A percentile compares a stretch with the other conserved stretches of the same genome.
Evolutionary conservation across 2,329 filamentous ascomycete genomes (phyloP).

Genomic region (Neofusicoccum cordaticola): DNA sequence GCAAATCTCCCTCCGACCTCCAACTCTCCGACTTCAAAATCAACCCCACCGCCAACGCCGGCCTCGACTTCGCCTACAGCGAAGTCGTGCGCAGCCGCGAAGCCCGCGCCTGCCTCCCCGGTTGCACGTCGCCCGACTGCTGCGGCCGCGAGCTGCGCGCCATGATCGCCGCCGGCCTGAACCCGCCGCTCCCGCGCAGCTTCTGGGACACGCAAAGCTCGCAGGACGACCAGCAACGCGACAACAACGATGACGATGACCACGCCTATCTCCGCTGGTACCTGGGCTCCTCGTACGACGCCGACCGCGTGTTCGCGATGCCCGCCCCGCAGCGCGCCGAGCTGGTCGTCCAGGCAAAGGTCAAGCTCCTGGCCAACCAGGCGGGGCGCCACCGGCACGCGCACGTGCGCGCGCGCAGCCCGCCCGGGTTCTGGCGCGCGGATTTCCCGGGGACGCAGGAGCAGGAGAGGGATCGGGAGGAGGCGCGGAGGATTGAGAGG

Average conservation of each 20-base stretch:
- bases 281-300: constrained; percentile 45
- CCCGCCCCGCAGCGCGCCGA: constrained; percentile 59
- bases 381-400: constrained; percentile 75
- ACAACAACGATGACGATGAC: constrained; percentile 29
- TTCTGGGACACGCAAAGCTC: background rate
- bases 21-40: constrained; percentile 74
- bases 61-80: constrained; percentile 68
- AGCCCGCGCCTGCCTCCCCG: constrained; percentile 67
- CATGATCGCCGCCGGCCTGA: constrained; percentile 51
- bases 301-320: constrained; percentile 47
- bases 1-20: constrained; percentile 57
- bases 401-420: constrained; percentile 68
- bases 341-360: constrained; percentile 72
- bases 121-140: constrained; percentile 73
- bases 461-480: constrained; percentile 60
- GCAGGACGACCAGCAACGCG: background rate
- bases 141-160: constrained; percentile 69
- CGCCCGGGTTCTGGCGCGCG: constrained; percentile 85
- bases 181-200: background rate
- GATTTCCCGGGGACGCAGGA: constrained; percentile 92
- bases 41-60: constrained; percentile 70
- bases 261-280: constrained; percentile 52
- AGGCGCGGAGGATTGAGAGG: constrained; percentile 62
- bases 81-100: constrained; percentile 71
- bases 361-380: constrained; percentile 68